Percentiles rank a stretch among this genome's conserved stretches.
Evolutionary conservation across 2,329 filamentous ascomycete genomes (phyloP).

Genomic region (Ophiostoma fasciatum): DNA sequence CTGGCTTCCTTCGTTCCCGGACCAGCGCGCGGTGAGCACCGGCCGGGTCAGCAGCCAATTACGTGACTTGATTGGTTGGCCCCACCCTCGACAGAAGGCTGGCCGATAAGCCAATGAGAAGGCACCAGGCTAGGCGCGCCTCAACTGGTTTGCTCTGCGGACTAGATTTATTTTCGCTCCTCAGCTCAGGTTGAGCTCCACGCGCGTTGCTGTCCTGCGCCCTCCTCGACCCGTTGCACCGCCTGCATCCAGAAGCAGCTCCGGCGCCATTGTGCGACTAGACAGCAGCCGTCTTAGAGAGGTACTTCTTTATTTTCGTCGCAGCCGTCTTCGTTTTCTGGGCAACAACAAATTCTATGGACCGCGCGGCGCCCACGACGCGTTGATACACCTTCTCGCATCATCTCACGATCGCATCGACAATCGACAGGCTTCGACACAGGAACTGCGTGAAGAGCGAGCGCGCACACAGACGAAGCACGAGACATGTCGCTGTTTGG

Average conservation of each 20-base stretch:
- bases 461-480: neutral
- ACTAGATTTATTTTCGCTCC: too few species aligned
- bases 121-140: slow-evolving; percentile 7
- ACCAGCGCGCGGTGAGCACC: slow-evolving; percentile 3
- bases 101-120: slow-evolving; percentile 11
- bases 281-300: too few species aligned
- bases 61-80: slow-evolving; percentile 11
- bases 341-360: neutral
- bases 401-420: too few species aligned
- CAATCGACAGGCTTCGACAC: too few species aligned
- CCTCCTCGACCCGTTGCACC: too few species aligned
- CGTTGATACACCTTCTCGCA: too few species aligned
- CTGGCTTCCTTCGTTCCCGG: slow-evolving; percentile 2
- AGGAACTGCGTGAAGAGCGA: too few species aligned
- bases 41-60: slow-evolving; percentile 13
- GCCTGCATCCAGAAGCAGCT: too few species aligned
- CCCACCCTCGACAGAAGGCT: neutral
- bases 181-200: too few species aligned
- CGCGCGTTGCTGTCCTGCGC: too few species aligned
- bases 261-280: too few species aligned
- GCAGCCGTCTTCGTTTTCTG: neutral
- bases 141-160: too few species aligned
- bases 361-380: neutral
- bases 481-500: slow-evolving; percentile 14
- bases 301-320: neutral